Evolutionary conservation across 2,329 filamentous ascomycete genomes (phyloP), one percentile per base, ranked within the genome.

Genomic region (Exophiala dermatitidis): DNA sequence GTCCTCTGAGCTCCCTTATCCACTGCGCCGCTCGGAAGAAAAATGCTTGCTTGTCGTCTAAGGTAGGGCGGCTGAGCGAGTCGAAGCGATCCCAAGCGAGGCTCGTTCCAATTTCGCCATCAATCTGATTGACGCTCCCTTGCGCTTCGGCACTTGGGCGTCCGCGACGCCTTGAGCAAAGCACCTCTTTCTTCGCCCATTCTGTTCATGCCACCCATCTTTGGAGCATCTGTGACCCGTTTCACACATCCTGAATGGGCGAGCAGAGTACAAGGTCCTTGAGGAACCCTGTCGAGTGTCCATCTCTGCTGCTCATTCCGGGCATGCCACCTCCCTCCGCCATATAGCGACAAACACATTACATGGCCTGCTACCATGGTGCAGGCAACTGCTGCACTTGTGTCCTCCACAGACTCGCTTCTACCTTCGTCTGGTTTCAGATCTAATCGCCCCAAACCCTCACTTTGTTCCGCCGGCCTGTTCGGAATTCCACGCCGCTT

Each of bases 21-120:
- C 44, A 47, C 7, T 26, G n/a, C 42, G 32, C 42, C 46, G 43
- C 47, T 45, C 46, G 52, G 37, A 50, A 49, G 12, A 41, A 41
- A 41, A 41, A 41, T 26, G 38, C 38, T 41, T 52, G 53, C 57
- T 59, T 56, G 54, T 57, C 54, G 54, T 57, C 47, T 59, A 41
- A 26, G 38, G 6, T 41, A 59, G 54, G 53, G 57, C 57, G 51
- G 57, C 54, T 54, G 57, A 58, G 53, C 58, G 58, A 56, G 55
- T 56, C 54, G 52, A 61, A 59, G 59, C 59, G 59, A 61, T 40
- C 54, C 54, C 54, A 59, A 61, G 59, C 59, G 56, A 59, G 59
- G 51, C 49, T 61, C 49, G 59, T 57, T 50, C 56, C 58, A 61
- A 59, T 59, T 59, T 59, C 54, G 54, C 59, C 59, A 61, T 61